Evolutionary conservation across 1,284 basidiomycete species (phyloP), one percentile per base, ranked within the genome.

Genomic region (Tilletia walkeri): DNA sequence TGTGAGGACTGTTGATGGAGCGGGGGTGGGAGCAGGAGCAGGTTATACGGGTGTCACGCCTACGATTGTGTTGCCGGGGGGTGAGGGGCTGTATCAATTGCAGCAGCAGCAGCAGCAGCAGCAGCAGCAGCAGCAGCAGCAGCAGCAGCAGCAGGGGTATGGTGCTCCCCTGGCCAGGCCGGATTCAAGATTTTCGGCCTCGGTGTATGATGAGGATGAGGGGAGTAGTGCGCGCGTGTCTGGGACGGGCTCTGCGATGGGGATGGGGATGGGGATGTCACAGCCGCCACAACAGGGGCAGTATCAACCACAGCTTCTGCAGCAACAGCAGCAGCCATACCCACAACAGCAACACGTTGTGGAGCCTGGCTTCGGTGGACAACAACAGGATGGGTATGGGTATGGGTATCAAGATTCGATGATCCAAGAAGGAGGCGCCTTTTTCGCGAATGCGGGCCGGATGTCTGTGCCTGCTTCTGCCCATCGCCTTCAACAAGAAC

Each of bases 151-250:
- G 30, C n/a, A 53, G 7, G 50, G 30, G n/a, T 24, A 53, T n/a
- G 50, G n/a, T 24, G 30, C n/a, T 7, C 30, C n/a, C 50, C 30
- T 24, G 50, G n/a, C 7, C 9, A 34, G 24, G 4, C 24, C 20
- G 54, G 54, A 56, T 24, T 10, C 54, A 5, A n/a, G 54, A 7
- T 34, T 56, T 34, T 56, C 54, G 10, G 54, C 20, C 1, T 56
- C 54, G 54, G 20, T 56, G 54, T 56, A 56, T 56, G 54, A 56
- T 24, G 54, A 56, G 24, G 54, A 56, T 14, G 34, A 56, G 24
- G 54, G 54, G 54, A 20, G 12, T 6, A 56, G 54, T 14, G 54
- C 54, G 14, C 20, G 54, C 1, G 54, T 12, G 3, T 56, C 54
- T 34, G 54, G 24, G 20, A 12, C 14, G n/a, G 54, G 20, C 14